Base-by-base conservation (phyloP, 192 early-diverging fungal genomes). In the Chytriomyces sp. region DNA sequence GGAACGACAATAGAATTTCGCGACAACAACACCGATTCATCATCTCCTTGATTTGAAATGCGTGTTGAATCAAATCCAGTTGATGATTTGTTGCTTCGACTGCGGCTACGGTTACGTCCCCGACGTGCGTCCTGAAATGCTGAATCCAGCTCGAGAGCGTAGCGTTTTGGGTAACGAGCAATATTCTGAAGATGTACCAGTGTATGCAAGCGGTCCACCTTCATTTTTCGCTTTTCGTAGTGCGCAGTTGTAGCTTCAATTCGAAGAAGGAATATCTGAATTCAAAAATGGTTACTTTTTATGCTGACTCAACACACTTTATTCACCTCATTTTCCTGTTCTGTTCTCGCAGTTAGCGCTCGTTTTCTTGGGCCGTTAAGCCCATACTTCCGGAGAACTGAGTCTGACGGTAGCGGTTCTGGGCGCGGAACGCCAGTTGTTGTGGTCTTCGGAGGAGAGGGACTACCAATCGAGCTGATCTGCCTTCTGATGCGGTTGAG, bases 341-440 rank as follows among this genome's bases (percentile, higher is more conserved):
- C 66, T 11, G 76, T 77, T 77, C 69, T n/a, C 7, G 48, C 60
- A 9, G 35, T 49, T 16, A 77, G 61, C 13, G 16, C 23, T 43
- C 76, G 76, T 6, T 77, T 77, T 24, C 60, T 57, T 20, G 76
- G 76, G 6, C 76, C 76, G 61, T 77, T 77, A 18, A 69, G 43
- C 3, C 71, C 71, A 6, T 61, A 20, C 16, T 60, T 73, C 3
- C 60, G 57, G 9, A 73, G 18, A 16, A 73, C 60, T 5, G 71
- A 60, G 46, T 60, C 60, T 44, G 71, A 60, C 7, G 23, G 28
- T 46, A 44, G 60, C 28, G 71, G 43, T 45, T 73, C 20, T 3
- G 71, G 61, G 6, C 71, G 23, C 5, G 24, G 44, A 23, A 45
- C 67, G 0, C 50, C 65, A 28, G 63, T 18, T n/a, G 20, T 24